Evolutionary conservation across 2,329 filamentous ascomycete genomes (phyloP), one percentile per base, ranked within the genome.

Genomic region (Beauveria asiatica): DNA sequence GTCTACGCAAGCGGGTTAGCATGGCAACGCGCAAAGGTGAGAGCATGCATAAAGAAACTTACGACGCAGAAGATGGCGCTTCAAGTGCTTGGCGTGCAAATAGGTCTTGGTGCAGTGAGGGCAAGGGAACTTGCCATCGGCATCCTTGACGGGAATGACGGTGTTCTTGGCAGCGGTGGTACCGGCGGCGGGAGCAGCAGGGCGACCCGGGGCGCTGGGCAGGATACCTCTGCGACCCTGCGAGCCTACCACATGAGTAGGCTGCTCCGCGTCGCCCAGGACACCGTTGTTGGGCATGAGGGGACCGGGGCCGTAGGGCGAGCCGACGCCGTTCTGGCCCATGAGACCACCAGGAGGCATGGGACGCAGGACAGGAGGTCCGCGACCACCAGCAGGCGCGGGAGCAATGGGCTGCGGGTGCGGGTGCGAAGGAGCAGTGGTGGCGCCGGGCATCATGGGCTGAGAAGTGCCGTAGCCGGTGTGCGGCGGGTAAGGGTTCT

Each of bases 41-140:
- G 62, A 61, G 51, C 21, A 46, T 78, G 54, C 25, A 27, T 51
- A 27, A 46, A 37, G 61, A 54, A 63, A 89, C 92, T 92, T 83
- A 97, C 93, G 94, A 82, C 94, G 83, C 67, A 97, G 80, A 62
- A 97, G 83, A 81, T 97, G 94, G 69, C 94, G 89, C 83, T 97
- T 97, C 68, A 97, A 76, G 76, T 97, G 94, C 81, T 99, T 97
- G 51, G 93, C 89, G 73, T 97, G 94, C 61, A 97, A 81, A 72
- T 99, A 99, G 7, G 92, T 97, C 81, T 97, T 97, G 69, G 91
- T 96, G 78, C 94, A 99, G 74, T 97, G 92, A 69, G 92, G 92
- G 77, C 94, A 99, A 62, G 94, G 93, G 72, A 95, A 99, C 79
- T 97, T 97, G 71, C 94, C 94, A 73, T 97, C 93, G 9, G 92